Evolutionary conservation across 208 protist species (phyloP).

Genomic region (Trichomonas gallinae): DNA sequence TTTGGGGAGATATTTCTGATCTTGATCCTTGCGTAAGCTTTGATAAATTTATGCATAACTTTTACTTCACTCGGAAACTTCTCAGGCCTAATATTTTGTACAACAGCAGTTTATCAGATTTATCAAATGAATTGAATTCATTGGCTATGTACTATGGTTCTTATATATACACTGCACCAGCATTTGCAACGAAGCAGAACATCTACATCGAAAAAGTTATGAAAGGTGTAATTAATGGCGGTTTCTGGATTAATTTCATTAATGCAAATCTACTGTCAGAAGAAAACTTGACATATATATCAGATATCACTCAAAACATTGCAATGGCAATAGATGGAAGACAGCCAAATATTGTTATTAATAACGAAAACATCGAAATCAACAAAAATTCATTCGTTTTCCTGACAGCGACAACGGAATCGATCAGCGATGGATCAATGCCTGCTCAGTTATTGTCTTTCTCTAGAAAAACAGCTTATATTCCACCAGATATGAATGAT

Average conservation of each 20-base stretch:
- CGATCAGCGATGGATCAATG: neutral
- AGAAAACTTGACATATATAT: neutral
- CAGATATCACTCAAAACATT: neutral
- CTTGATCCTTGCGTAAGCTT: neutral
- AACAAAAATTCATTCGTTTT: neutral
- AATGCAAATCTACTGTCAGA: neutral
- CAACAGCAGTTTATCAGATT: neutral
- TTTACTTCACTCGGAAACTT: neutral
- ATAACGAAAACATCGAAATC: neutral
- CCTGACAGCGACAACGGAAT: neutral
- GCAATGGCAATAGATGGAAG: neutral
- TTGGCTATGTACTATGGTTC: neutral
- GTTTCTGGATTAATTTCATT: neutral
- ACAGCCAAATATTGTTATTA: neutral
- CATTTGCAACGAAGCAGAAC: neutral
- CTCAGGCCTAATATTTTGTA: neutral
- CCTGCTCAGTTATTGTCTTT: neutral
- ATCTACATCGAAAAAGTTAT: neutral
- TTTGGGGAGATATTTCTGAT: neutral
- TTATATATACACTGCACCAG: neutral
- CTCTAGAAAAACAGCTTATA: neutral
- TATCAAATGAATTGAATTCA: neutral
- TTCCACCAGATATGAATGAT: neutral
- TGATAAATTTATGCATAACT: neutral
- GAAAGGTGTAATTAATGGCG: neutral